Base-by-base conservation (phyloP, 2,329 filamentous ascomycete species). In the Ascochyta rabiei region DNA sequence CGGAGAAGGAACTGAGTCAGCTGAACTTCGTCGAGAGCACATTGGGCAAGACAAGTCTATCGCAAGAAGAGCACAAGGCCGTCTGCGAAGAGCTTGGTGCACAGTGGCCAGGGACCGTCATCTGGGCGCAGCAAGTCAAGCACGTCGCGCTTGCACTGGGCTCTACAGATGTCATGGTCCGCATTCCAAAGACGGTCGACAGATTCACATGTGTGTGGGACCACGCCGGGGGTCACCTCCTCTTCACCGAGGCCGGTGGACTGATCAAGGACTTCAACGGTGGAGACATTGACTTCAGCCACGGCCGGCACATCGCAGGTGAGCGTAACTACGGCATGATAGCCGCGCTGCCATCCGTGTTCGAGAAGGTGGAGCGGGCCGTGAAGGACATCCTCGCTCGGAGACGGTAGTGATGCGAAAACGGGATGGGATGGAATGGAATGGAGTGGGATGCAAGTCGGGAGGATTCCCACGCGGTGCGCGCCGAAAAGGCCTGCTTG, bases 201-300 rank as follows among this genome's bases (percentile, higher is more conserved):
- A 76, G 81, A 57, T 79, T 76, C 41, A 80, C 79, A 0, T 77
- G 78, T 52, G 72, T 82, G n/a, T 84, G 82, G 82, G 82, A 84
- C 65, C 82, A 84, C 67, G 80, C 80, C 1, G 82, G 81, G 5
- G 82, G 81, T 0, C 78, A 81, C 61, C 64, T 84, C 23, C 75
- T 84, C 38, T 80, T 76, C 48, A 68, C 79, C 50, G 82, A 84
- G 62, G 74, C 78, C 1, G 82, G 82, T 6, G 80, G 79, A 8
- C 70, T 75, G 43, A 77, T 84, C 21, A 80, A 76, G 2, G 82
- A 85, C 65, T 67, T 84, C 39, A 68, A 80, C 26, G 82, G 82
- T 1, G 79, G 74, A 31, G 61, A 73, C 3, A 78, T 84, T 30
- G 79, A 82, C 53, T 82, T 82, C 44, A 50, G 59, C 0, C 66